Percentiles rank a stretch among this genome's conserved stretches.
These are phyloP conservation scores for Alternaria gaisen DNA, from an alignment of 2,329 filamentous ascomycete genomes.

Conservation along the genomic window DNA sequence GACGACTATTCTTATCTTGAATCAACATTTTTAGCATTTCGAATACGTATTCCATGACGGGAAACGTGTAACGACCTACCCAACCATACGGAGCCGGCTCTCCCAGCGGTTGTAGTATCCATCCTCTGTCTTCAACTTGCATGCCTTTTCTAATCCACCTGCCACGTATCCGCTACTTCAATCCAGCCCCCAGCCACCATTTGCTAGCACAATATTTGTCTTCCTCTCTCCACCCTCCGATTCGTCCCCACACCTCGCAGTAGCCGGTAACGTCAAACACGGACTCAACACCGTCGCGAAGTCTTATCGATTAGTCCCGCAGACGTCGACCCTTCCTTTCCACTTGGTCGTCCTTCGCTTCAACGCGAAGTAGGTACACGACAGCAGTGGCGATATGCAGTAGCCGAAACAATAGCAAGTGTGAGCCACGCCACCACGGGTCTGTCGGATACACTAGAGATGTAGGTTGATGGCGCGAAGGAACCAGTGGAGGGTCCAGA, in stretches of 20 bases:
- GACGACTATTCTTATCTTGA: neutral
- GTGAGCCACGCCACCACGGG: neutral
- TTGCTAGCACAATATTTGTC: neutral
- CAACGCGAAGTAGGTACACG: neutral
- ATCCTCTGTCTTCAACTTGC: neutral
- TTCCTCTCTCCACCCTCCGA: neutral
- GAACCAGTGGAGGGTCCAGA: neutral
- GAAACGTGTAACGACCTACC: neutral
- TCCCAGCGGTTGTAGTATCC: neutral
- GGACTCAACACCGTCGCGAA: neutral
- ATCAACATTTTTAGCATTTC: neutral
- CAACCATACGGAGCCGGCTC: neutral
- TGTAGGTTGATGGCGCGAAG: neutral
- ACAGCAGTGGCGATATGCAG: constrained; percentile 5
- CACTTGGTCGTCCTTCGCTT: neutral
- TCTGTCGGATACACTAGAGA: neutral
- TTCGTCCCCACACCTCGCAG: neutral
- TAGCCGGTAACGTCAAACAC: neutral
- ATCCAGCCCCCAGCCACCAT: neutral
- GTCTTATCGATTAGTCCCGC: neutral
- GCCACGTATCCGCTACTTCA: neutral
- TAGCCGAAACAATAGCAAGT: constrained; percentile 3
- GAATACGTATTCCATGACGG: neutral
- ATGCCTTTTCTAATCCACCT: neutral
- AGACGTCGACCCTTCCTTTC: neutral